These are phyloP conservation scores for Alternaria rosae DNA, from an alignment of 2,329 filamentous ascomycete species.

Conservation along the genomic window DNA sequence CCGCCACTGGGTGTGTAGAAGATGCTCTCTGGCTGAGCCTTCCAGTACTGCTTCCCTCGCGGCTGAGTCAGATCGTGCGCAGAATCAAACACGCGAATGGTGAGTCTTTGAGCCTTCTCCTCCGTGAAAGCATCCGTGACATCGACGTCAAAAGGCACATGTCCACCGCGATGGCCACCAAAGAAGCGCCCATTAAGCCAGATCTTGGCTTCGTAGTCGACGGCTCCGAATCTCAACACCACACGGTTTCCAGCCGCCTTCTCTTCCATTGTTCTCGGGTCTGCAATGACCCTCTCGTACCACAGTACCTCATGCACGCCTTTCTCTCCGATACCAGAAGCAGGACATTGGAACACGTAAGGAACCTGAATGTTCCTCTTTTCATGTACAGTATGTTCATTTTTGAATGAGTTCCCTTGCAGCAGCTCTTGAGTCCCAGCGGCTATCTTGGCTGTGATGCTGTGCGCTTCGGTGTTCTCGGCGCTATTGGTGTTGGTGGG, in stretches of 20 bases:
- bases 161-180: conserved; percentile 65
- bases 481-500: conserved; percentile 26
- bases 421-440: conserved; percentile 59
- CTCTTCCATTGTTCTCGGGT: conserved; percentile 58
- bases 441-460: conserved; percentile 58
- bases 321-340: conserved; percentile 68
- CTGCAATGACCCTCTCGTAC: conserved; percentile 65
- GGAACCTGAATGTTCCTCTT: conserved; percentile 68
- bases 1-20: conserved; percentile 66
- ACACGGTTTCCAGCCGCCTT: conserved; percentile 52
- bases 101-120: conserved; percentile 49
- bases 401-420: conserved; percentile 55
- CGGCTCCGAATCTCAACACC: conserved; percentile 65
- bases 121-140: conserved; percentile 57
- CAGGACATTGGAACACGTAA: conserved; percentile 70
- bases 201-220: conserved; percentile 67
- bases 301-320: conserved; percentile 72
- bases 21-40: conserved; percentile 66
- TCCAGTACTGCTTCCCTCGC: conserved; percentile 73
- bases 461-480: conserved; percentile 39
- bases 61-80: conserved; percentile 70
- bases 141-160: conserved; percentile 66
- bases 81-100: conserved; percentile 68
- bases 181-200: conserved; percentile 64
- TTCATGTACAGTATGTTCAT: conserved; percentile 43